Evolutionary conservation across 2,329 filamentous ascomycete genomes (phyloP), one percentile per base, ranked within the genome.

Genomic region (Aurifilum marmelostoma): DNA sequence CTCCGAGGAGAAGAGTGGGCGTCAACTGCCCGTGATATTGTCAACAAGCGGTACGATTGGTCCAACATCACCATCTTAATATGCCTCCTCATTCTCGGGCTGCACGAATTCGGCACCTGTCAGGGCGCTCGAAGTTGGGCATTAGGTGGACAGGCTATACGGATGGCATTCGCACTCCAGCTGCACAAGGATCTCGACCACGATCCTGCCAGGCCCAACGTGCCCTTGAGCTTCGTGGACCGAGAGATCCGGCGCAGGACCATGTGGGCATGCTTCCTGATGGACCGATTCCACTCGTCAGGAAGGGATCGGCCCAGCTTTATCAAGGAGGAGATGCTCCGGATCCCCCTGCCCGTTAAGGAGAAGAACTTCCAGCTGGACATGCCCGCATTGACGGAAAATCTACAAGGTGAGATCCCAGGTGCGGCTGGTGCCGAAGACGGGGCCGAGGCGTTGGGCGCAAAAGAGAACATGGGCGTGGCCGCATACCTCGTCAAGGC

Each of bases 181-280:
- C 82, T 99, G 37, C 96, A 99, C 81, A 92, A 91, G 76, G 96
- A 98, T 77, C 85, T 97, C 37, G 93, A 97, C 72, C 89, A 92
- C 75, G 93, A 97, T 73, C 92, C 92, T 0, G 80, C 88, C 47
- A 86, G 86, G n/a, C 87, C 87, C 54, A 85, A 86, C 27, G 85
- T 86, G 2, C 88, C 91, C 71, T 85, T 96, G 65, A 97, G 93
- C 76, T 96, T 96, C 74, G 93, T 94, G 21, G 96, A 98, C 78
- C 91, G 93, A 37, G 96, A 99, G 78, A 97, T 98, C 66, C 88
- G 96, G 70, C 85, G 96, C 73, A 88, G 96, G 68, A 96, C 94
- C 2, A 98, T 99, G 95, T 99, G 96, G 96, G 92, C 94, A 16
- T 98, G 95, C 77, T 97, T 97, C 76, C 80, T 97, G 68, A 97